phyloP scores from a whole-genome alignment of 768 basidiomycete species.

The Thelephora ganbajun region DNA sequence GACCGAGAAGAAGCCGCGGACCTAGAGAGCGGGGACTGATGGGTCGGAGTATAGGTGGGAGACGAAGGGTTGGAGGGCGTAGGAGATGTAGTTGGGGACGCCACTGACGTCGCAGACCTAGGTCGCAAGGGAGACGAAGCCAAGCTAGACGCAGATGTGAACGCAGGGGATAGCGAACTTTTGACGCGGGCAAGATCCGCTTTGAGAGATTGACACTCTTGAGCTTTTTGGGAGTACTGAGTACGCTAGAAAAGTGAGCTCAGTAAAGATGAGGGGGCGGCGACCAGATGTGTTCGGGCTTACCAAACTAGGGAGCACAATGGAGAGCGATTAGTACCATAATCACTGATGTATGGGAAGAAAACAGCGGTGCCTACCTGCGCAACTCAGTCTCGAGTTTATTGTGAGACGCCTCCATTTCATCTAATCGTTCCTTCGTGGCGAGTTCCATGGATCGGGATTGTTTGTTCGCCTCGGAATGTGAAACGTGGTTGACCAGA shows the following conservation, averaged over 20 bases:
- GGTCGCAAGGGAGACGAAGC: slow-evolving; percentile 2
- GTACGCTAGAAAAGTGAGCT: slow-evolving; percentile 28
- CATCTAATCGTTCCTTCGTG: slow-evolving; percentile 53
- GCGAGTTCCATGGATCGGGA: slow-evolving; percentile 48
- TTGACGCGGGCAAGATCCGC: slow-evolving; percentile 48
- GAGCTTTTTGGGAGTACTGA: slow-evolving; percentile 51
- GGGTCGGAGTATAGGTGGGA: slow-evolving; percentile 7
- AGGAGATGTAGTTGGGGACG: slow-evolving; percentile 17
- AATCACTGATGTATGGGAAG: slow-evolving; percentile 6
- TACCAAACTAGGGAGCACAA: slow-evolving; percentile 38
- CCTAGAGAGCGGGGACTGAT: slow-evolving; percentile 13
- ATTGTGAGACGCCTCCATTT: slow-evolving; percentile 38
- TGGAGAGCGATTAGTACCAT: slow-evolving; percentile 9
- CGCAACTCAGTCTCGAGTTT: slow-evolving; percentile 60
- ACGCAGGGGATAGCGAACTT: slow-evolving; percentile 22
- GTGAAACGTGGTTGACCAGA: slow-evolving; percentile 68
- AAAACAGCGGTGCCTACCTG: slow-evolving; percentile 34
- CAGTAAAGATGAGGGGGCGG: slow-evolving; percentile 10
- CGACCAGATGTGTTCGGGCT: slow-evolving; percentile 6
- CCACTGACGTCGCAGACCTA: slow-evolving; percentile 6
- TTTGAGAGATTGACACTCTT: slow-evolving; percentile 56
- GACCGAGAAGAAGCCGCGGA: slow-evolving; percentile 11
- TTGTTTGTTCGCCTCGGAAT: slow-evolving; percentile 60
- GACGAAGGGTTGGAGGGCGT: slow-evolving; percentile 9
- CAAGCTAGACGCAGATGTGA: slow-evolving; percentile 1